phyloP scores from a whole-genome alignment of 768 basidiomycete species.

The Suillus discolor region DNA sequence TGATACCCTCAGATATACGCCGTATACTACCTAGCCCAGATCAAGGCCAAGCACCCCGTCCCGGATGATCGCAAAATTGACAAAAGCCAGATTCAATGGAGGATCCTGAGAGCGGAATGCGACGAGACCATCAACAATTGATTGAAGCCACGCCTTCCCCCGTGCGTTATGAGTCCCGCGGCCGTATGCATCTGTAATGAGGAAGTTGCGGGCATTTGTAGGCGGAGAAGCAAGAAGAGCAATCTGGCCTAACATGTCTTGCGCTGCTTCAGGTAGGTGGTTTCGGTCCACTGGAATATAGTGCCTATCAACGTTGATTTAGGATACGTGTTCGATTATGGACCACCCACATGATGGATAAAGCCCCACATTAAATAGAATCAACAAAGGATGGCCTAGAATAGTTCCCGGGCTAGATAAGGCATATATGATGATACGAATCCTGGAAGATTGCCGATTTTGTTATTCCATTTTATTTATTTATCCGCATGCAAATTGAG shows the following conservation, averaged over 20 bases:
- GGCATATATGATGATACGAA: too few species aligned
- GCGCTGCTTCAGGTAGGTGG: conserved; percentile 47
- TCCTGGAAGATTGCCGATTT: too few species aligned
- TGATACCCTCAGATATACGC: too few species aligned
- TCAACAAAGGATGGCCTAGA: too few species aligned
- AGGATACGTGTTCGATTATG: too few species aligned
- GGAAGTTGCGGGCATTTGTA: conserved; percentile 51
- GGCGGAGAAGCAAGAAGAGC: conserved; percentile 48
- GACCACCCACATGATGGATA: too few species aligned
- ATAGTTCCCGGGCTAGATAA: too few species aligned
- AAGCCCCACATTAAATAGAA: too few species aligned
- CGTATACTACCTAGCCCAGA: conserved; percentile 41
- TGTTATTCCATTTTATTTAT: too few species aligned
- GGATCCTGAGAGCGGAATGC: conserved; percentile 33
- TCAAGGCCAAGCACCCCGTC: conserved; percentile 44
- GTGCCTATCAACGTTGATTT: neutral
- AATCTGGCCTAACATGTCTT: conserved; percentile 47
- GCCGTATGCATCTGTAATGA: conserved; percentile 55
- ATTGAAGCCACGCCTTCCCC: conserved; percentile 51
- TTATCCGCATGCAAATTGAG: too few species aligned
- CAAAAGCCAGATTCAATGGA: conserved; percentile 44
- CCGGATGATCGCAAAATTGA: conserved; percentile 53
- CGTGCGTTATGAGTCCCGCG: conserved; percentile 40
- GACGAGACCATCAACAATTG: conserved; percentile 44
- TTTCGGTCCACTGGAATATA: conserved; percentile 43